Evolutionary conservation across 345 rosid genomes (phyloP).

Genomic region (Punica granatum): DNA sequence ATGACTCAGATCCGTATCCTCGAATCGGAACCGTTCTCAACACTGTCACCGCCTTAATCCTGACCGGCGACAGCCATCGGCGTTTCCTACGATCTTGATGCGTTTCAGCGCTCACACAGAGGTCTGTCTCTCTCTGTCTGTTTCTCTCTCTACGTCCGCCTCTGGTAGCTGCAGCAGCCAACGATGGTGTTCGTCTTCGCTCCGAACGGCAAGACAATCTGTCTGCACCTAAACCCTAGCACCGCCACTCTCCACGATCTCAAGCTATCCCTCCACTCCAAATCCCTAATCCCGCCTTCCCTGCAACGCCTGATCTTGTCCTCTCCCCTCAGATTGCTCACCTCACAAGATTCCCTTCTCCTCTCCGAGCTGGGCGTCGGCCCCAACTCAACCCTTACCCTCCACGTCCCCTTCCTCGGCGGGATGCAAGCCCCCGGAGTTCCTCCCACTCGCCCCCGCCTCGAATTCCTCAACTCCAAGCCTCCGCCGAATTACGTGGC

Average conservation of each 20-base stretch:
- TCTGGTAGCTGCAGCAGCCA: background rate
- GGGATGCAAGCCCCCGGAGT: slow-evolving; percentile 30
- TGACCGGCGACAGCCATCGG: background rate
- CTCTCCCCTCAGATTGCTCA: background rate
- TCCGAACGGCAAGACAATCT: slow-evolving; percentile 41
- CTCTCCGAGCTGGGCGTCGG: slow-evolving; percentile 47
- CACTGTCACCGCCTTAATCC: background rate
- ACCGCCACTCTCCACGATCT: slow-evolving; percentile 47
- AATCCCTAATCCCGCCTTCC: slow-evolving; percentile 32
- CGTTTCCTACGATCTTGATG: background rate
- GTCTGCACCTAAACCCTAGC: slow-evolving; percentile 39
- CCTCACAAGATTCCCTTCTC: slow-evolving; percentile 19
- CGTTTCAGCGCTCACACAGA: background rate
- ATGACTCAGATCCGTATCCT: background rate
- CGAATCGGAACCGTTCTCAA: background rate
- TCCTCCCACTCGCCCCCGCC: slow-evolving; percentile 63
- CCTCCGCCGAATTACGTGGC: slow-evolving; percentile 88
- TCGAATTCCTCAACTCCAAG: slow-evolving; percentile 76
- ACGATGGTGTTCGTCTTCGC: slow-evolving; percentile 53
- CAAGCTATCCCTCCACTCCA: slow-evolving; percentile 34
- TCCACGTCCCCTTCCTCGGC: slow-evolving; percentile 49
- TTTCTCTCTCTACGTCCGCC: background rate
- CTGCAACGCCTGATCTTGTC: slow-evolving; percentile 32
- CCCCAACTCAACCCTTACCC: slow-evolving; percentile 39
- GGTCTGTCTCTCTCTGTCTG: background rate